Evolutionary conservation across 2,329 filamentous ascomycete genomes (phyloP).

Genomic region (Ceratocystis cubensis): DNA sequence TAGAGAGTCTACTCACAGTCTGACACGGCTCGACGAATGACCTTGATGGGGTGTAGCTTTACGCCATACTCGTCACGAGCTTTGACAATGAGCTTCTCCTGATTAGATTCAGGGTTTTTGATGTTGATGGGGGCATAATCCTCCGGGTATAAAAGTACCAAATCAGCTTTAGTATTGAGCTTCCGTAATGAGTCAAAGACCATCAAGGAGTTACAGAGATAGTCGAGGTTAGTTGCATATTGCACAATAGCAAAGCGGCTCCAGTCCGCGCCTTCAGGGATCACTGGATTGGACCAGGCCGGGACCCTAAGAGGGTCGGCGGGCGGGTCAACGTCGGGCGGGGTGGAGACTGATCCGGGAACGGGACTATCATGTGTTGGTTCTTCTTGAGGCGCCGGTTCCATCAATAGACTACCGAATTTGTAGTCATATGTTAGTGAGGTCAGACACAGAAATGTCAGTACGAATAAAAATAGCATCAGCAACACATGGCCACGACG

Average conservation of each 20-base stretch:
- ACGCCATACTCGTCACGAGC: constrained; percentile 36
- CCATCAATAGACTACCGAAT: background rate
- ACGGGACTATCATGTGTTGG: background rate
- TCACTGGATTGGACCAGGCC: constrained; percentile 9
- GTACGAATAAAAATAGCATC: background rate
- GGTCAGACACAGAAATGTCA: background rate
- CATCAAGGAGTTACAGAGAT: constrained; percentile 41
- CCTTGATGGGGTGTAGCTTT: constrained; percentile 33
- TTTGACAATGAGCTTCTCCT: constrained; percentile 31
- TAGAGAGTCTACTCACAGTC: constrained; percentile 28
- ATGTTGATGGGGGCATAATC: constrained; percentile 27
- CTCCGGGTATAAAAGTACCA: constrained; percentile 36
- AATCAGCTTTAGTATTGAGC: constrained; percentile 33
- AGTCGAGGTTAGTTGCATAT: constrained; percentile 24
- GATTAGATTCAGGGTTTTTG: constrained; percentile 24
- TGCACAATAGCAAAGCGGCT: constrained; percentile 35
- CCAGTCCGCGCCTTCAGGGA: constrained; percentile 30
- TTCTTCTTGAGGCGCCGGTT: background rate
- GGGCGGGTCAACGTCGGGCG: background rate
- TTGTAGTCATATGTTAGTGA: background rate
- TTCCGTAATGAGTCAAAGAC: constrained; percentile 35
- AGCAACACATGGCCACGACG: background rate
- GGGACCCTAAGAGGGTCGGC: background rate
- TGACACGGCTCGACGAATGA: constrained; percentile 28
- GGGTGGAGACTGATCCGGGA: background rate